Base-by-base conservation (phyloP, 495 filamentous ascomycete genomes). In the Daldinia loculata region DNA sequence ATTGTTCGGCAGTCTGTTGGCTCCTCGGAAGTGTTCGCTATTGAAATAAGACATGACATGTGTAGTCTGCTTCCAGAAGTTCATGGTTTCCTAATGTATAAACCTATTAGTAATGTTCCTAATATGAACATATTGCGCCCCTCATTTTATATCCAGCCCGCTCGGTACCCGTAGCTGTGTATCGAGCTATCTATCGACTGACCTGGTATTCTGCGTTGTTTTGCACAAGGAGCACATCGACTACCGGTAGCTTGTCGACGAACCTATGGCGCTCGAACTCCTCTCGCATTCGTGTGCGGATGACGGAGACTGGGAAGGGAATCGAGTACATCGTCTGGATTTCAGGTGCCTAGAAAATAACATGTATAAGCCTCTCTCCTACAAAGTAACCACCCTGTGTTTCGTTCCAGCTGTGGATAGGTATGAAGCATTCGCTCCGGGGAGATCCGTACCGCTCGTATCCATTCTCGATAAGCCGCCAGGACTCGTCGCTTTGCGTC, bases 41-140 rank as follows among this genome's bases (percentile, higher is more conserved):
- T 93, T 88, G 86, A 98, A 99, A 82, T 96, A 99, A 77, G 97
- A 97, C 86, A 99, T 92, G 71, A 99, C 88, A 78, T 99, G 95
- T 53, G 92, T 91, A 58, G 95, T 86, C 83, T 98, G 96, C 83
- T 97, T 97, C 95, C 96, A 99, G 88, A 91, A 99, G 82, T 98
- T 99, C 84, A 98, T 87, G 38, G 93, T 98, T 88, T 99, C 95
- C 93, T 97, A 68, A 59, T 12, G 5, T 24, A 51, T 59, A 38
- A 22, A 22, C 32, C 36, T 9, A 26, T 74, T 26, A 74, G 67
- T 36, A 56, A 61, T 38, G 22, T 11, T 26, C 26, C 26, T 41
- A 7, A 36, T 2, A 52, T 30, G 11, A 36, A 53, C 27, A 5
- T 27, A 3, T 30, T 36, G 15, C 57, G 43, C 11, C 14, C 61